Conservation (phyloP, 2,329 filamentous ascomycete genomes). For the Cytospora paraplurivora region DNA sequence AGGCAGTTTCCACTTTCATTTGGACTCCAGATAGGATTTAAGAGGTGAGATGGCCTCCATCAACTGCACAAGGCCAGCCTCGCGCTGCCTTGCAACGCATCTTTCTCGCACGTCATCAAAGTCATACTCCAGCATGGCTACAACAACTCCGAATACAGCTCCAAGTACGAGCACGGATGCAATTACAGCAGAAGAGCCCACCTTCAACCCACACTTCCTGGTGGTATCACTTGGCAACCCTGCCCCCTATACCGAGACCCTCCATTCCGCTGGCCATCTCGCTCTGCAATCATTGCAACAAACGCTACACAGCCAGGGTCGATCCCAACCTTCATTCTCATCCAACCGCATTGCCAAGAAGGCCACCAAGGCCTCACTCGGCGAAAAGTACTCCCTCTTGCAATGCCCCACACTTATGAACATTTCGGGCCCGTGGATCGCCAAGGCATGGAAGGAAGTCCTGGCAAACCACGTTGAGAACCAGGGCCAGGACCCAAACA, state of each 20-base stretch:
- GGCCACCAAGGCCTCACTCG: slow-evolving; percentile 51
- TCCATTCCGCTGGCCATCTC: slow-evolving; percentile 86
- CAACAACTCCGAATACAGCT: neutral
- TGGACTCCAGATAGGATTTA: no score
- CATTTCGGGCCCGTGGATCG: slow-evolving; percentile 71
- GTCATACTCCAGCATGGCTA: slow-evolving; percentile 3
- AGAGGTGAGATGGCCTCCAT: neutral
- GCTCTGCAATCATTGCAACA: slow-evolving; percentile 65
- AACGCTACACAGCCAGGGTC: slow-evolving; percentile 42
- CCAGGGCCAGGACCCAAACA: slow-evolving; percentile 9
- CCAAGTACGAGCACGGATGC: no score
- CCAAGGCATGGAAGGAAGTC: slow-evolving; percentile 64
- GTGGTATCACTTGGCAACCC: slow-evolving; percentile 90
- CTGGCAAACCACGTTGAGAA: slow-evolving; percentile 40
- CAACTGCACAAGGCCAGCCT: slow-evolving; percentile 12
- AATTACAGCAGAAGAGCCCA: slow-evolving; percentile 3
- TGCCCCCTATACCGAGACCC: slow-evolving; percentile 70
- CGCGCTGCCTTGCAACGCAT: slow-evolving; percentile 5
- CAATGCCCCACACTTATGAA: slow-evolving; percentile 86
- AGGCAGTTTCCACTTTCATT: no score
- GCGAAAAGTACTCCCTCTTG: slow-evolving; percentile 64
- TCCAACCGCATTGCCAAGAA: slow-evolving; percentile 51
- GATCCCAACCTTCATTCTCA: slow-evolving; percentile 52
- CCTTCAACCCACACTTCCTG: slow-evolving; percentile 60
- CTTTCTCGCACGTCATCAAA: neutral